These are phyloP conservation scores for Hypoxylon sp. DNA, from an alignment of 2,329 filamentous ascomycete species.

Conservation along the genomic window DNA sequence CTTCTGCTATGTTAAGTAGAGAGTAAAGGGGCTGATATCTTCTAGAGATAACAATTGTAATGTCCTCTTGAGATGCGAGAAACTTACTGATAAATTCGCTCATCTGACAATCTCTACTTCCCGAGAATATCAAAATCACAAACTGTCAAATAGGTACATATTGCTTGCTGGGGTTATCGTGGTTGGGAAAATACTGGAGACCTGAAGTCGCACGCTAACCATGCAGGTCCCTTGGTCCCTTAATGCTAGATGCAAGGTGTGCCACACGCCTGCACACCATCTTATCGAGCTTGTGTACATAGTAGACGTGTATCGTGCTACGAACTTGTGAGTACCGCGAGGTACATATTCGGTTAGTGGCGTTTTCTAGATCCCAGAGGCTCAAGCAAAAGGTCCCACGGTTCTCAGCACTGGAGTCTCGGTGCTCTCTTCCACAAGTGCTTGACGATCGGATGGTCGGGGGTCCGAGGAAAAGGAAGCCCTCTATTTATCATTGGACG, in stretches of 20 bases:
- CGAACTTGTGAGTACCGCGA: conserved; percentile 11
- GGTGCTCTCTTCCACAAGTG: conserved; percentile 7
- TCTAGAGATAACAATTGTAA: background rate
- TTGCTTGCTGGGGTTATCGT: conserved; percentile 28
- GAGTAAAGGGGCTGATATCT: background rate
- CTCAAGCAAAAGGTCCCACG: conserved; percentile 21
- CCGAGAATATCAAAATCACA: conserved; percentile 20
- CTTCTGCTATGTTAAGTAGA: conserved; percentile 5
- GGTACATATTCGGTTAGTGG: conserved; percentile 28
- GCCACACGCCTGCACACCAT: conserved; percentile 32
- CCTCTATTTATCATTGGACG: conserved; percentile 26
- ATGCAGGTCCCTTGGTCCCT: conserved; percentile 41
- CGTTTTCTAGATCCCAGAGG: conserved; percentile 25
- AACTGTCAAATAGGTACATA: background rate
- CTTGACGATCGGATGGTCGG: conserved; percentile 15
- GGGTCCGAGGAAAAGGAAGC: conserved; percentile 14
- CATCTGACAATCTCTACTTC: background rate
- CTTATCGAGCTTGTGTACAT: background rate
- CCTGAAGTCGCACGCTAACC: conserved; percentile 33
- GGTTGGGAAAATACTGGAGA: conserved; percentile 16
- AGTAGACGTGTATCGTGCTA: conserved; percentile 17
- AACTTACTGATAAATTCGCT: background rate
- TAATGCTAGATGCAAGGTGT: conserved; percentile 33
- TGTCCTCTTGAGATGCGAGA: background rate
- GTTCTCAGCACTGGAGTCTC: conserved; percentile 9